Conservation (phyloP, 2,329 filamentous ascomycete species). For the Penicillium paneum region DNA sequence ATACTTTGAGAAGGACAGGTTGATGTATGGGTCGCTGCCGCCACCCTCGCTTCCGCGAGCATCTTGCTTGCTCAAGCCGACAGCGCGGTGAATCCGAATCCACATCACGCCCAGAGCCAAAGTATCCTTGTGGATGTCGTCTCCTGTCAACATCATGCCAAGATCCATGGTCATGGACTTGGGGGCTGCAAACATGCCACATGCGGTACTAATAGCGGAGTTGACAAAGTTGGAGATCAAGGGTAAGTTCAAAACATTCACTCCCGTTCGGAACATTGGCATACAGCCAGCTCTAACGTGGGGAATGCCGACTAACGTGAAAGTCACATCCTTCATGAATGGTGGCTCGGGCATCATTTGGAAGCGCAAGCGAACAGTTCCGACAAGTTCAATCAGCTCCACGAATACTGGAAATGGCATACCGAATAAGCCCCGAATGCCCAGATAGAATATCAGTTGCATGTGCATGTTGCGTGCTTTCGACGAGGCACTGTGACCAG, state of each 20-base stretch:
- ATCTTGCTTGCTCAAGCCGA: slow-evolving; percentile 89
- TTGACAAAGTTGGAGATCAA: slow-evolving; percentile 96
- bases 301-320: slow-evolving; percentile 90
- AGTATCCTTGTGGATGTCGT: slow-evolving; percentile 84
- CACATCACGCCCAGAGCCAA: slow-evolving; percentile 85
- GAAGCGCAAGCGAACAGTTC: slow-evolving; percentile 76
- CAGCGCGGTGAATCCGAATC: slow-evolving; percentile 84
- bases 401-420: slow-evolving; percentile 85
- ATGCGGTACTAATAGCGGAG: slow-evolving; percentile 83
- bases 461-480: slow-evolving; percentile 96
- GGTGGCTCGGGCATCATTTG: slow-evolving; percentile 87
- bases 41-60: slow-evolving; percentile 75
- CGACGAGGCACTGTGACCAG: slow-evolving; percentile 65
- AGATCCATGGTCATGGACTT: slow-evolving; percentile 93
- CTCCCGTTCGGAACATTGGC: slow-evolving; percentile 85
- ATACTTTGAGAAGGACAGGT: slow-evolving; percentile 91
- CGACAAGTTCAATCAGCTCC: slow-evolving; percentile 85
- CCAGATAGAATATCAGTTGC: slow-evolving; percentile 91
- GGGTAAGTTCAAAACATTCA: slow-evolving; percentile 87
- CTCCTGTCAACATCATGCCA: slow-evolving; percentile 83
- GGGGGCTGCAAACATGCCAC: slow-evolving; percentile 87
- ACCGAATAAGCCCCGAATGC: slow-evolving; percentile 82
- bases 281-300: slow-evolving; percentile 86
- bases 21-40: slow-evolving; percentile 93
- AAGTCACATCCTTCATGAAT: slow-evolving; percentile 85